Evolutionary conservation across 192 early-diverging fungal species (phyloP).

Genomic region (Gryganskiella cystojenkinii): DNA sequence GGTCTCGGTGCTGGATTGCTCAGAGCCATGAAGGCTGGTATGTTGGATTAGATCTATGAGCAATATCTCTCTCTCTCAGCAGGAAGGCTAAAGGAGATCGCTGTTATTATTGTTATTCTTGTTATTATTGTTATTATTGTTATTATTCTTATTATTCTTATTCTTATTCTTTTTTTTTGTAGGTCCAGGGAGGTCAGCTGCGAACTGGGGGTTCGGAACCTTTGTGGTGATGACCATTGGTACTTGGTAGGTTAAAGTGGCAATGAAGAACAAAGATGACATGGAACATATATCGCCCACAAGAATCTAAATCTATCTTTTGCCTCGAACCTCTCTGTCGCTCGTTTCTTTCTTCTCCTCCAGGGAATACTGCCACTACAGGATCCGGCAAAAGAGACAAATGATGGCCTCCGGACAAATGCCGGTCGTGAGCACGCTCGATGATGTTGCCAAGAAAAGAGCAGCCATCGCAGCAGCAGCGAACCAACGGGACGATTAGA

Average conservation of each 20-base stretch:
- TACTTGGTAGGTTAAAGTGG: constrained; percentile 43
- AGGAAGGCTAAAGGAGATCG: no score
- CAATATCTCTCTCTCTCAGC: not conserved
- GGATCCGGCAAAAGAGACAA: constrained; percentile 43
- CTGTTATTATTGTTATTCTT: no score
- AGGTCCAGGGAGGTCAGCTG: constrained; percentile 23
- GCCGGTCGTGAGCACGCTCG: constrained; percentile 43
- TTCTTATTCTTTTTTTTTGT: not conserved
- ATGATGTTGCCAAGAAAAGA: constrained; percentile 36
- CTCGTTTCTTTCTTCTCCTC: not conserved
- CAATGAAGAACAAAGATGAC: no score
- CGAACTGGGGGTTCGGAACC: constrained; percentile 46
- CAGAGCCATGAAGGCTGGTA: constrained; percentile 37
- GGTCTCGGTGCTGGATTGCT: constrained; percentile 42
- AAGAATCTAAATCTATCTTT: not conserved
- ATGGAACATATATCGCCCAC: not conserved
- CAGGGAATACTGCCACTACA: constrained; percentile 51
- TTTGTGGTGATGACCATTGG: constrained; percentile 46
- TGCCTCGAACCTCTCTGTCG: not conserved
- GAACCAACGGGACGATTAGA: not conserved
- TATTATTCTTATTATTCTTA: not conserved
- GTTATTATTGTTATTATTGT: not conserved
- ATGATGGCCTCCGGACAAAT: constrained; percentile 47
- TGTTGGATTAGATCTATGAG: not conserved
- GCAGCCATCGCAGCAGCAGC: constrained; percentile 45